Evolutionary conservation across 495 filamentous ascomycete genomes (phyloP), one percentile per base, ranked within the genome.

Genomic region (Amniculicola lignicola): DNA sequence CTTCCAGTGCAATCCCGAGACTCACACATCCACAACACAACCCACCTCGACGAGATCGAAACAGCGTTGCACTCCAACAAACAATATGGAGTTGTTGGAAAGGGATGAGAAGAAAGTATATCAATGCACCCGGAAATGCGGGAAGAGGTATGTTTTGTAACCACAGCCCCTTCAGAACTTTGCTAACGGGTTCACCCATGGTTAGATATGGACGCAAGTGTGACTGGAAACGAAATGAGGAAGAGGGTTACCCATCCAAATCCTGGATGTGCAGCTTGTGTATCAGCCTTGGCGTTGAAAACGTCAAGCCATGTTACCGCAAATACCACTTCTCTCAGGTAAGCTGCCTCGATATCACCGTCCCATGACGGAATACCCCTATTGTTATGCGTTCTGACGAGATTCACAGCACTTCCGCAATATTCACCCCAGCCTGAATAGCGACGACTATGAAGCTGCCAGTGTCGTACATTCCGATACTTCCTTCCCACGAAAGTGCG

Each of bases 201-300:
- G n/a, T n/a, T n/a, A n/a, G n/a, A n/a, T n/a, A n/a, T 39, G 61
- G 56, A 2, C 61, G 61, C n/a, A 64, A 64, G 44, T 64, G 61
- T 27, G 61, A 64, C 56, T 64, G 61, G 61, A 64, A 64, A 47
- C 29, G 61, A 35, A 64, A 64, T 15, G 61, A 64, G 28, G 56
- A 64, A 49, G 61, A 64, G 46, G 56, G 61, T 6, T 64, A 64
- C 43, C 61, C 61, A 1, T 59, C 55, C 25, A 64, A 60, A 45
- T 54, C 51, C 7, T 64, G 61, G 61, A 31, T 46, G 3, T 64
- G 61, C 43, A 64, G 46, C 27, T 29, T 64, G 9, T 64, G 61
- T 27, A 28, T 27, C 6, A 46, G 27, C 18, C 45, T 41, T 18
- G 56, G 61, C 2, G 46, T 54, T 12, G 56, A 60, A 18, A 51